These are phyloP conservation scores for Colletotrichum siamense DNA, from an alignment of 2,329 filamentous ascomycete genomes.

Conservation along the genomic window DNA sequence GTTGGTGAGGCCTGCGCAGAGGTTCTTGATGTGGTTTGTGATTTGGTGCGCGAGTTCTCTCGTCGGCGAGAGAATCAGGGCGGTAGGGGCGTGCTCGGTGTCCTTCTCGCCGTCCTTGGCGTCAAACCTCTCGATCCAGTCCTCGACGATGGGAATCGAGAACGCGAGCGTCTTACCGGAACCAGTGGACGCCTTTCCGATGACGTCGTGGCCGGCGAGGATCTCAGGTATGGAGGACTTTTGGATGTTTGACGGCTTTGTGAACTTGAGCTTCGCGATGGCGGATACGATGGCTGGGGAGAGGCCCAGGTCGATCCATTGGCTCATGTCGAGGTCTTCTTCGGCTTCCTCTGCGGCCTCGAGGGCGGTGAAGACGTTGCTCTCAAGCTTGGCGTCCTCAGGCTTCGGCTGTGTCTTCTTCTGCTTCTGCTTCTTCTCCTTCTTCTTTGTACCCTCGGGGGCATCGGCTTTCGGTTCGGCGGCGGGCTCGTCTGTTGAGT, in stretches of 20 bases:
- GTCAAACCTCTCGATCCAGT: constrained; percentile 64
- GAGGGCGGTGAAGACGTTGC: constrained; percentile 61
- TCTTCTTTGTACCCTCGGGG: constrained; percentile 29
- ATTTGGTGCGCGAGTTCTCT: constrained; percentile 94
- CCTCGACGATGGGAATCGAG: constrained; percentile 89
- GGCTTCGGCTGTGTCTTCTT: constrained; percentile 32
- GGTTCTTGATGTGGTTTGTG: constrained; percentile 76
- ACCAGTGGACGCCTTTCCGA: constrained; percentile 95
- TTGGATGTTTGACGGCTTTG: constrained; percentile 84
- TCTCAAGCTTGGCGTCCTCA: constrained; percentile 45
- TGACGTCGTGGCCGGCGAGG: constrained; percentile 83
- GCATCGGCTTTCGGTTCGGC: background rate
- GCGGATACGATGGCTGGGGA: constrained; percentile 75
- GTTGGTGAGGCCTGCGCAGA: constrained; percentile 68
- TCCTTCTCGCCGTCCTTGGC: constrained; percentile 29
- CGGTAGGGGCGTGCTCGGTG: constrained; percentile 60
- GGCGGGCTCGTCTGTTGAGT: background rate
- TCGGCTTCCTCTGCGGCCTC: constrained; percentile 58
- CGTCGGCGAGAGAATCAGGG: constrained; percentile 88
- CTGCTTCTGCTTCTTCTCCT: constrained; percentile 33
- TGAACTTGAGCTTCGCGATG: constrained; percentile 80
- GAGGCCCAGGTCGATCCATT: constrained; percentile 78
- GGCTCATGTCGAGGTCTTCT: constrained; percentile 73
- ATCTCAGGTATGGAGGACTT: constrained; percentile 80
- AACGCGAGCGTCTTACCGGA: constrained; percentile 97